These are phyloP conservation scores for Lasiodiplodia theobromae DNA, from an alignment of 2,329 filamentous ascomycete genomes.

Conservation along the genomic window DNA sequence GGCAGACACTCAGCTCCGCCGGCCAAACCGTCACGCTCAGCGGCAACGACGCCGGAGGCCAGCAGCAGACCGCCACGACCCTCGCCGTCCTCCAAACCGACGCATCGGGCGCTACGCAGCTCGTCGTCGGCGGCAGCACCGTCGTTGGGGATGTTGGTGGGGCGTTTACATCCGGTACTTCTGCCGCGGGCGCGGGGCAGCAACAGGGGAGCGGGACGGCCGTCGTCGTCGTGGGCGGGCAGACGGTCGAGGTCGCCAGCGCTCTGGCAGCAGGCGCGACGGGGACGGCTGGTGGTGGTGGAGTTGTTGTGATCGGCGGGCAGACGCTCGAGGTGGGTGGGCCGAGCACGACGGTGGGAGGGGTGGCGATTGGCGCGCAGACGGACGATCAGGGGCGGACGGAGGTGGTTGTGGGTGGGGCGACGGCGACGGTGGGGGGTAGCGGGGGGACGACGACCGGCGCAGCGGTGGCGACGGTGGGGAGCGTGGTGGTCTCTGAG, in stretches of 20 bases:
- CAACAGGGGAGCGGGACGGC: neutral
- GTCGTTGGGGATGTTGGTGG: neutral
- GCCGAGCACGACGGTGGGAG: neutral
- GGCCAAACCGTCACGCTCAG: neutral
- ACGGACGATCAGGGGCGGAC: neutral
- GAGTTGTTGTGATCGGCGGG: neutral
- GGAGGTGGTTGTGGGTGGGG: neutral
- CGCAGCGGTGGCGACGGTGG: neutral
- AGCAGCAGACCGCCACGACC: neutral
- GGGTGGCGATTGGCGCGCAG: neutral
- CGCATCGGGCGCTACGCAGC: neutral
- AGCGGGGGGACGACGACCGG: neutral
- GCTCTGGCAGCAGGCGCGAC: neutral
- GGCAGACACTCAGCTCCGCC: neutral
- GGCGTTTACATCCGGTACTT: neutral
- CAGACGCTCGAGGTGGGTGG: neutral
- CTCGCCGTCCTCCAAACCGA: slow-evolving; percentile 1
- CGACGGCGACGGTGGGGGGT: neutral
- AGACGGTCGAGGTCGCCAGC: neutral
- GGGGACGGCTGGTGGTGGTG: neutral
- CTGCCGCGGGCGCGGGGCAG: neutral
- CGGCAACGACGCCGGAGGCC: neutral
- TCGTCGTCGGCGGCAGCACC: slow-evolving; percentile 14
- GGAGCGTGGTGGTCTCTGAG: neutral
- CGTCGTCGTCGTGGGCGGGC: neutral